Conservation (phyloP, 495 filamentous ascomycete genomes). For the Penicillium herquei region DNA sequence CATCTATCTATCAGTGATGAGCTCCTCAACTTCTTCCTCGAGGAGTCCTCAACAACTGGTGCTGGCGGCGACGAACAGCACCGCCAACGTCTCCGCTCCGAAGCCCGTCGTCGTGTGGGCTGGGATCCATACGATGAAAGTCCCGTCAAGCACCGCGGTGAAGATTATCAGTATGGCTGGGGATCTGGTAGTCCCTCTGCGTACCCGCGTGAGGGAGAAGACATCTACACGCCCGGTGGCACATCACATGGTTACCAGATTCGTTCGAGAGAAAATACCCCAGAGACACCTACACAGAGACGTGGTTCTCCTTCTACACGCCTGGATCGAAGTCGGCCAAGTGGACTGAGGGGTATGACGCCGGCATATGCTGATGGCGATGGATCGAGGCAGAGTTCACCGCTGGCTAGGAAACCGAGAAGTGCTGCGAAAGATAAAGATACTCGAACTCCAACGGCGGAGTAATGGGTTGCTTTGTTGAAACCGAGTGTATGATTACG, state of each 20-base stretch:
- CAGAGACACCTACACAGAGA: conserved; percentile 31
- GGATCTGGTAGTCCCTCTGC: conserved; percentile 25
- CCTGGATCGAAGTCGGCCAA: conserved; percentile 19
- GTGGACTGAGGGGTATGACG: conserved; percentile 25
- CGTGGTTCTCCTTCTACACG: conserved; percentile 21
- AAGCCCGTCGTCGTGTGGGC: conserved; percentile 75
- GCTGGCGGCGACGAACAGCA: conserved; percentile 69
- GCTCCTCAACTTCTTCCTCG: conserved; percentile 89
- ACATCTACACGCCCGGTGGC: conserved; percentile 32
- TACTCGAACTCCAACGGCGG: conserved; percentile 10
- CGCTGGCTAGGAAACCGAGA: conserved; percentile 26
- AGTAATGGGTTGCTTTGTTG: conserved; percentile 1
- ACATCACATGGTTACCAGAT: conserved; percentile 29
- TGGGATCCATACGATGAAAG: conserved; percentile 85
- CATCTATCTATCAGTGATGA: conserved; percentile 95
- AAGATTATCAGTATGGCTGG: conserved; percentile 56
- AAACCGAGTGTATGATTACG: conserved; percentile 16
- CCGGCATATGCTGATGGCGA: conserved; percentile 24
- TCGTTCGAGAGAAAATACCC: conserved; percentile 42
- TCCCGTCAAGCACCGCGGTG: conserved; percentile 61
- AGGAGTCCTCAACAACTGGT: conserved; percentile 72
- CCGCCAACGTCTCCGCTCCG: conserved; percentile 65
- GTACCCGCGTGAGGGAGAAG: conserved; percentile 24
- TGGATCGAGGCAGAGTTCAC: conserved; percentile 20
- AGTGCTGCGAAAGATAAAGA: conserved; percentile 11